phyloP scores from a whole-genome alignment of 495 filamentous ascomycete species.

The Trichoderma reesei region DNA sequence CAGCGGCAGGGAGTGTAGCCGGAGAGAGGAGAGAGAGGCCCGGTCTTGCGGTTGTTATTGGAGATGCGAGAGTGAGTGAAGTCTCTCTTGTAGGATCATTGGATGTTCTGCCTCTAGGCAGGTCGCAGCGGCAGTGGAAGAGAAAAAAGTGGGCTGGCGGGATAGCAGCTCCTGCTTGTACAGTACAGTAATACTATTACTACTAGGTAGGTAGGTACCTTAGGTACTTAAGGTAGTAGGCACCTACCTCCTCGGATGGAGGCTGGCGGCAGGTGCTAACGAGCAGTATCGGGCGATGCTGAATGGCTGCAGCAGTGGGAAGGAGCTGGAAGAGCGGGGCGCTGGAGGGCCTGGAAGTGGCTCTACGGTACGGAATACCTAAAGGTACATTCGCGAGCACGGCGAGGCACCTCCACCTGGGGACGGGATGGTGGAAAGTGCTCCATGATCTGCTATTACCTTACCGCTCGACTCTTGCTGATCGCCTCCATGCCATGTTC shows the following conservation, averaged over 20 bases:
- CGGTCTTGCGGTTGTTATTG: neutral
- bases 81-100: neutral
- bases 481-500: no score
- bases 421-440: no score
- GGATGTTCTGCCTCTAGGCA: neutral
- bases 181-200: no score
- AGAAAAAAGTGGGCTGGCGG: neutral
- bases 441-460: no score
- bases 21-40: neutral
- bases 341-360: neutral
- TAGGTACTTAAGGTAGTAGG: no score
- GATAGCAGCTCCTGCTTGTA: neutral
- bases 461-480: no score
- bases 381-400: no score
- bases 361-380: no score
- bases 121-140: conserved; percentile 2
- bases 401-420: no score
- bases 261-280: neutral
- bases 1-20: neutral
- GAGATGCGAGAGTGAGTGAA: neutral
- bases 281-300: neutral
- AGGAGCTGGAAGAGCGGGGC: neutral
- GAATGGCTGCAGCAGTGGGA: neutral
- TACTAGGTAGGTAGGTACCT: no score
- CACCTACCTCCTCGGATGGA: no score